Base-by-base conservation (phyloP, 1,139 yeast genomes). In the Yamadazyma triangularis region DNA sequence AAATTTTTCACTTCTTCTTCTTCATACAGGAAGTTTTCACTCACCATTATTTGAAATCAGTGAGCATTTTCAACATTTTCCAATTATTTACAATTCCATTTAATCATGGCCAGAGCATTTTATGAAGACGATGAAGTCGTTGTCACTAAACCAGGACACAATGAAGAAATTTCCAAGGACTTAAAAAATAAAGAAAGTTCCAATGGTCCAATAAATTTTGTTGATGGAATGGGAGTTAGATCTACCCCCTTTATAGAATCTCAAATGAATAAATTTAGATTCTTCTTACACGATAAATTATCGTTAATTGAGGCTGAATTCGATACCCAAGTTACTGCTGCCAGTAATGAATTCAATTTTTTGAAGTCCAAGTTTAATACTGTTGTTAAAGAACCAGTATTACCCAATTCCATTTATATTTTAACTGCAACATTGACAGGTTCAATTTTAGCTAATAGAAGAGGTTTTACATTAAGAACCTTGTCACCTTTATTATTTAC, bases 401-500 rank as follows among this genome's bases (percentile, higher is more conserved):
- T 79, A 36, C 85, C 85, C 13, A 61, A 62, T 33, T 51, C 69
- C 28, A 66, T 77, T 29, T 73, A 73, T 43, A 70, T 77, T 5
- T 56, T 78, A 29, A 77, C 84, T 1, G 59, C 69, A 4, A 56
- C 79, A 3, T 65, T 79, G 39, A 50, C 76, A 1, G 81, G 83
- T 8, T 73, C 82, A 4, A 72, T 79, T 36, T 40, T 74, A 24
- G 74, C 64, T 12, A 64, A 67, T 39, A 67, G 60, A 38, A 61
- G 71, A 41, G 47, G 67, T 2, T 51, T 76, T 4, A 74, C 75
- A 1, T 26, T 71, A 9, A 62, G 85, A 41, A 72, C 76, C 39
- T 26, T 67, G 2, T 53, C 74, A 2, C 84, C 85, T 2, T 35
- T 70, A 10, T 33, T 60, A 0, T 64, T 75, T 43, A 82, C 79